Base-by-base conservation (phyloP, 345 rosid species). In the Populus ilicifolia region DNA sequence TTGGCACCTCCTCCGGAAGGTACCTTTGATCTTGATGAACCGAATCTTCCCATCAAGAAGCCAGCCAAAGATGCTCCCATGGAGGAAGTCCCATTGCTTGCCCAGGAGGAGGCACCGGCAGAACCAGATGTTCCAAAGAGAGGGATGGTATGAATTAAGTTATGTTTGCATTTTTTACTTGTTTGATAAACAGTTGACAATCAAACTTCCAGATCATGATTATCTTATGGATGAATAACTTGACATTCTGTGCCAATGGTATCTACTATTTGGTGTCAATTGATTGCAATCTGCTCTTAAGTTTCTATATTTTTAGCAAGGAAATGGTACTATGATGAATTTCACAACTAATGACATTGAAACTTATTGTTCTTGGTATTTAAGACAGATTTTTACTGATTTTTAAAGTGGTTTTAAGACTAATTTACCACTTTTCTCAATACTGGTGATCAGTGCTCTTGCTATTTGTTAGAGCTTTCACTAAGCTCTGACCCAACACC, bases 1-100 rank as follows among this genome's bases (percentile, higher is more conserved):
- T 73, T 91, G 79, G 88, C 97, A 25, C 98, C 98, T 75, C 99
- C 99, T 75, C 91, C 97, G 0, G 97, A 89, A 87, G 99, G 98
- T 59, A 88, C 93, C 78, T 95, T 91, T 85, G 83, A 87, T 75
- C 78, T 89, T 43, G 93, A 87, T 43, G 90, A 86, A 16, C 79
- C 64, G 16, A 72, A 29, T 78, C 89, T 89, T 85, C 90, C 97
- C 62, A 27, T 89, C 76, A 96, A 90, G 83, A 80, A 64, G 80
- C 68, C 89, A 81, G 82, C 81, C 36, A 83, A 84, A 71, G 89
- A 83, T 79, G 70, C 71, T 70, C 25, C 89, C 16, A 67, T 90
- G 11, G 94, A 94, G 85, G 89, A 87, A 76, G 86, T 74, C 79
- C 94, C 98, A 25, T 83, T 96, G 85, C 90, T 96, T 78, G 65